Evolutionary conservation across 352 stramenopile genomes (phyloP), one percentile per base, ranked within the genome.

Genomic region (Nothophytophthora sp.): DNA sequence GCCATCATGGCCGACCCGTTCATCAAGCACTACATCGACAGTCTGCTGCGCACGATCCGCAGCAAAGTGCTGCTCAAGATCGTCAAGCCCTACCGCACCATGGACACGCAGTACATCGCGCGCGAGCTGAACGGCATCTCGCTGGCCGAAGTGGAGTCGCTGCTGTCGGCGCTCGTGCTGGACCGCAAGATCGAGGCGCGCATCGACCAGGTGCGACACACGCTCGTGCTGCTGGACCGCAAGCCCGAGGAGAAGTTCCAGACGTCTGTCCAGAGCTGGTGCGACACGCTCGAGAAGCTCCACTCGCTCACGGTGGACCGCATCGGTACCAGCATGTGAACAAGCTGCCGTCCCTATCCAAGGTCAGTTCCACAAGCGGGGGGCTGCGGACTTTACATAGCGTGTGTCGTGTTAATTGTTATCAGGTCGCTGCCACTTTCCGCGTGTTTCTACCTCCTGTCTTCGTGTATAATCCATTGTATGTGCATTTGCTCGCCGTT

Each of bases 1-100:
- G 70, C 81, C 15, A 94, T 99, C 50, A 98, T 98, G 86, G 82
- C 91, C 20, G 96, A 99, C 67, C 87, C 95, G 46, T 98, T 98
- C 66, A 95, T 99, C 38, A 89, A 94, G 59, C 82, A 97, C 55
- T 96, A 98, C 63, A 89, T 99, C 19, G 89, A 95, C 55, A 91
- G 96, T 50, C 75, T 99, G 35, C 56, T 98, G 18, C 82, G 87
- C 18, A 98, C 95, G 4, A 98, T 99, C 63, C 86, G 96, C 15
- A 97, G 81, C 54, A 97, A 98, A 65, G 96, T 99, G 35, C 67
- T 98, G 44, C 67, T 97, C 24, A 94, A 95, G 50, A 92, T 97
- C 36, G 88, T 99, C 60, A 93, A 88, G 36, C 94, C 95, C 1
- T 99, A 98, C 61, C 86, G 90, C 20, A 86, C 84, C n/a, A 97